Evolutionary conservation across 441 rosid genomes (phyloP), one percentile per base, ranked within the genome.

Genomic region (Euphorbia schlechtendalii): DNA sequence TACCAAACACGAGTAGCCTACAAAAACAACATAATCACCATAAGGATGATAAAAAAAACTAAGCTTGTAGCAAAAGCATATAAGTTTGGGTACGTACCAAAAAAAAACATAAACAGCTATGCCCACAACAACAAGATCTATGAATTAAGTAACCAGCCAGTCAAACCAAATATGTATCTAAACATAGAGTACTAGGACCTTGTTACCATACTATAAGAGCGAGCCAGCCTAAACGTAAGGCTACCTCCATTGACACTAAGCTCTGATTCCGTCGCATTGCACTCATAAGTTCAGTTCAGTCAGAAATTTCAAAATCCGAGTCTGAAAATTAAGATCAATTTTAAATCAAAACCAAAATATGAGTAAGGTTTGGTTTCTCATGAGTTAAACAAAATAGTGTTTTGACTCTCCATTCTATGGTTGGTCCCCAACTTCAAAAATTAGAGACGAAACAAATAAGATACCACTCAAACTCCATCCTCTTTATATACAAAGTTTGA

Each of bases 161-260:
- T 77, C 76, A 74, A 59, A 8, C 63, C 18, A 73, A 71, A 78
- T 80, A 76, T 67, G 66, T 64, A 67, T 59, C 60, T 64, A 66
- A 63, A 60, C 15, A 71, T 76, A 56, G 45, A 58, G 65, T 57
- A 73, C 69, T 85, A 88, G 9, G 96, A 81, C 83, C 90, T 92
- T 32, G 78, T 71, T 76, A 79, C 68, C 96, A 92, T 83, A 87
- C 89, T 90, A 77, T 76, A 67, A 40, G 96, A 86, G 54, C 92
- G 90, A 72, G 86, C 73, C 81, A 89, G 80, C 67, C 78, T 82
- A 61, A 85, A 71, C 24, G 91, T 77, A 67, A 81, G 69, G 69
- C 84, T 72, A 69, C 86, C 82, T 70, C 83, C 87, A 59, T 65
- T 85, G 56, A 78, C 74, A 62, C 73, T 77, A 11, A 88, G 75